Evolutionary conservation across 2,329 filamentous ascomycete genomes (phyloP).

Genomic region (Blumeria graminis): DNA sequence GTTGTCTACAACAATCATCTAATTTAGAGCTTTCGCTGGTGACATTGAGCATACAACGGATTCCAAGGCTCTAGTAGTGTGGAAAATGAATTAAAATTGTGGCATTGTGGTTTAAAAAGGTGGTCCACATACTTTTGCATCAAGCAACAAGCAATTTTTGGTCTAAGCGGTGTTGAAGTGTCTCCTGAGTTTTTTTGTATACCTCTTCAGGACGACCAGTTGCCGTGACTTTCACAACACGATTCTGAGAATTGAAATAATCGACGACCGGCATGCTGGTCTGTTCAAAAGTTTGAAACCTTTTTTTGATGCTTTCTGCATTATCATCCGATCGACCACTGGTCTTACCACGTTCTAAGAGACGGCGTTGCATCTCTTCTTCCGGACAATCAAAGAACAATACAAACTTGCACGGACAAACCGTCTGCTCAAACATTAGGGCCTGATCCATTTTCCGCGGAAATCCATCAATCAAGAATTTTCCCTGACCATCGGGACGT

Average conservation of each 20-base stretch:
- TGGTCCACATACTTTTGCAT: no score
- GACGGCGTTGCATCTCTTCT: slow-evolving; percentile 57
- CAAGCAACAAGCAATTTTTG: slow-evolving; percentile 15
- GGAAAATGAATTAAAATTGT: no score
- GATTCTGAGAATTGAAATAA: slow-evolving; percentile 50
- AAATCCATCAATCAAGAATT: slow-evolving; percentile 67
- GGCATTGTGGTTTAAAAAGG: no score
- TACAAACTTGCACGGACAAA: slow-evolving; percentile 64
- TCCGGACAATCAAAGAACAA: slow-evolving; percentile 91
- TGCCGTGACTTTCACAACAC: slow-evolving; percentile 61
- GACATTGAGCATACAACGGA: no score
- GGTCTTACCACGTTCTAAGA: slow-evolving; percentile 80
- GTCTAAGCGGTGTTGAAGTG: slow-evolving; percentile 25
- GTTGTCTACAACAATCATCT: no score
- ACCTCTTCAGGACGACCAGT: slow-evolving; percentile 40
- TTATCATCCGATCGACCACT: slow-evolving; percentile 86
- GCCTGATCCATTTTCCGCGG: slow-evolving; percentile 96
- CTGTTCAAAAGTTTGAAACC: slow-evolving; percentile 82
- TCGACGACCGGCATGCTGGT: slow-evolving; percentile 95
- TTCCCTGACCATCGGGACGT: slow-evolving; percentile 26
- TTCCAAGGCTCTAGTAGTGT: no score
- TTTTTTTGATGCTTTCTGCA: slow-evolving; percentile 82
- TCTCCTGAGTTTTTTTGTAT: slow-evolving; percentile 26
- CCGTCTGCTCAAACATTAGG: slow-evolving; percentile 70
- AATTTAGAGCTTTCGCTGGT: no score